These are phyloP conservation scores for Colletotrichum melonis DNA, from an alignment of 2,329 filamentous ascomycete genomes.

Conservation along the genomic window DNA sequence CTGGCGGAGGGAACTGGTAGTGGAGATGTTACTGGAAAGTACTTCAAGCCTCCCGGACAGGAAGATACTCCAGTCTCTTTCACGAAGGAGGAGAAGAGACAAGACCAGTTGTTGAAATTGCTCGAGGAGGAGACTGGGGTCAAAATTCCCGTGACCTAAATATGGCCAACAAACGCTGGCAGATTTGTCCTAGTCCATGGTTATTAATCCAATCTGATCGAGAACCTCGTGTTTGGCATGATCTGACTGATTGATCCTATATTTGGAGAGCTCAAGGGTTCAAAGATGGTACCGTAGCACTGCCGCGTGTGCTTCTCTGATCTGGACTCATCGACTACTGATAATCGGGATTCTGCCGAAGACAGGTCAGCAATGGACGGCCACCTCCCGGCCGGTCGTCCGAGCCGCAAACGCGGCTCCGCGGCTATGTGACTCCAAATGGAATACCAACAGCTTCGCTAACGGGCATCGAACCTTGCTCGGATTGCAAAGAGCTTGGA, in stretches of 20 bases:
- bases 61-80: conserved; percentile 42
- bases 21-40: conserved; percentile 47
- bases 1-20: conserved; percentile 54
- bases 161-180: neutral
- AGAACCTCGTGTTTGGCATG: neutral
- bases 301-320: neutral
- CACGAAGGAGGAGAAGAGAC: conserved; percentile 51
- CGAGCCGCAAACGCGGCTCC: neutral
- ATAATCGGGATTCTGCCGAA: neutral
- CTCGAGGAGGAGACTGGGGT: conserved; percentile 44
- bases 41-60: conserved; percentile 49
- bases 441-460: neutral
- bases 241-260: neutral
- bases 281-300: neutral
- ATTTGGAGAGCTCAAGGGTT: neutral
- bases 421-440: neutral
- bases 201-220: neutral
- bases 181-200: neutral
- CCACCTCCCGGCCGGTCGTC: neutral
- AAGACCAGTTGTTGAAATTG: conserved; percentile 55
- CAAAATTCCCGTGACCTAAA: neutral
- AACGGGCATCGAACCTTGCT: neutral
- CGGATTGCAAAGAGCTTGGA: neutral
- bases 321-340: too few species aligned
- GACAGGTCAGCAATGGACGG: neutral